Percentiles rank a stretch among this genome's conserved stretches.
Evolutionary conservation across 1,284 basidiomycete species (phyloP).

Genomic region (Puccinia triticina): DNA sequence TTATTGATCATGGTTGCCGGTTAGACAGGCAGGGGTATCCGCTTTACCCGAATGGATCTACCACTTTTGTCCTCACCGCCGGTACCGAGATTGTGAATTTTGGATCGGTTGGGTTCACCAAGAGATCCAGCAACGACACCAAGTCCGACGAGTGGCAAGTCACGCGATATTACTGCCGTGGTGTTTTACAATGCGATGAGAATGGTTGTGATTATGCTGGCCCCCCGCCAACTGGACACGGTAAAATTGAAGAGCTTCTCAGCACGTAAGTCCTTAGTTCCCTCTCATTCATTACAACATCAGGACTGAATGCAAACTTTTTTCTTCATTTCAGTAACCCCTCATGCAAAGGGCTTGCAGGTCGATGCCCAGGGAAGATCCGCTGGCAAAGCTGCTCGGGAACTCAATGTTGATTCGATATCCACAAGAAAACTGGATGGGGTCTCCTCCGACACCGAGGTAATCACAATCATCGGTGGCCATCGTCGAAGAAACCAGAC

Average conservation of each 20-base stretch:
- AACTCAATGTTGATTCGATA: background rate
- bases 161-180: background rate
- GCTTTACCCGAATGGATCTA: background rate
- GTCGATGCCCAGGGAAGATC: background rate
- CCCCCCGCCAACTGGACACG: background rate
- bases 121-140: too few species aligned
- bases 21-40: background rate
- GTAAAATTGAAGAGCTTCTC: background rate
- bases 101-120: background rate
- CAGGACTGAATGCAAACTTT: background rate
- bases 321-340: background rate
- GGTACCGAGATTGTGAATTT: background rate
- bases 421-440: background rate
- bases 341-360: background rate
- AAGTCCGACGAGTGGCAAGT: too few species aligned
- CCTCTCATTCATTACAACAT: background rate
- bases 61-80: background rate
- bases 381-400: background rate
- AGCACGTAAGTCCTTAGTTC: background rate
- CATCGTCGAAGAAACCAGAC: background rate
- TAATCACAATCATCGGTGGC: too few species aligned
- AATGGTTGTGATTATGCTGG: background rate
- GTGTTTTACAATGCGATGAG: background rate
- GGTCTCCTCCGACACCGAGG: background rate
- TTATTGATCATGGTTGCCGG: background rate